phyloP scores from a whole-genome alignment of 768 basidiomycete genomes.

The Rhizopogon sp. region DNA sequence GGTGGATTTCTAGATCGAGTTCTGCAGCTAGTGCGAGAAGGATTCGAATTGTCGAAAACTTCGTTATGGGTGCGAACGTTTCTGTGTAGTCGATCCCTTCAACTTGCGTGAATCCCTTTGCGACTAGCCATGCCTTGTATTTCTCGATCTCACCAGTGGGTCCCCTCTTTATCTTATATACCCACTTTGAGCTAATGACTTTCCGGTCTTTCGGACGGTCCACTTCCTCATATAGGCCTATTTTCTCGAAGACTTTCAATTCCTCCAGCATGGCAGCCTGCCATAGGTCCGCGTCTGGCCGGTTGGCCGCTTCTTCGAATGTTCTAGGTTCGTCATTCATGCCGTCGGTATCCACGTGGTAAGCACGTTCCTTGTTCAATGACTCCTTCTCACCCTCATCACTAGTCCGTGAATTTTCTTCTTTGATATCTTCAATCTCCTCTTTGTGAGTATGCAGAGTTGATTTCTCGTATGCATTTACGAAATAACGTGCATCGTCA shows the following conservation, averaged over 20 bases:
- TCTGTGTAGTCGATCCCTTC: constrained; percentile 30
- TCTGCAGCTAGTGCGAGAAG: constrained; percentile 8
- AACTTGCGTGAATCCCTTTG: constrained; percentile 26
- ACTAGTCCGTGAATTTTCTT: not conserved
- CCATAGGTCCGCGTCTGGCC: constrained; percentile 1
- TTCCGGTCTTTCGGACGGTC: not conserved
- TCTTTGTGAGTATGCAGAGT: not conserved
- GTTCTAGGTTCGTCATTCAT: not conserved
- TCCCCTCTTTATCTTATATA: not conserved
- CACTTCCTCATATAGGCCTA: not conserved
- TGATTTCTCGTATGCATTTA: not conserved
- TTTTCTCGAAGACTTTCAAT: not conserved
- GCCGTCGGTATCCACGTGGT: not conserved
- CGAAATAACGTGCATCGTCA: not conserved
- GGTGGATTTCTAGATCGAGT: constrained; percentile 9
- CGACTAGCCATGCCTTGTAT: constrained; percentile 37
- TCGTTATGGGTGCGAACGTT: constrained; percentile 24
- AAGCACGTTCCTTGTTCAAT: not conserved
- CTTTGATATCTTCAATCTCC: not conserved
- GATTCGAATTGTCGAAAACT: constrained; percentile 14
- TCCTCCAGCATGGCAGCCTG: not conserved
- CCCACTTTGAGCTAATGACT: not conserved
- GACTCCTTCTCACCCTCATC: not conserved
- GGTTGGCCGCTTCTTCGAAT: not conserved
- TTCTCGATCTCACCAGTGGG: constrained; percentile 21